These are phyloP conservation scores for Clarireedia monteithiana DNA, from an alignment of 2,329 filamentous ascomycete genomes.

Conservation along the genomic window DNA sequence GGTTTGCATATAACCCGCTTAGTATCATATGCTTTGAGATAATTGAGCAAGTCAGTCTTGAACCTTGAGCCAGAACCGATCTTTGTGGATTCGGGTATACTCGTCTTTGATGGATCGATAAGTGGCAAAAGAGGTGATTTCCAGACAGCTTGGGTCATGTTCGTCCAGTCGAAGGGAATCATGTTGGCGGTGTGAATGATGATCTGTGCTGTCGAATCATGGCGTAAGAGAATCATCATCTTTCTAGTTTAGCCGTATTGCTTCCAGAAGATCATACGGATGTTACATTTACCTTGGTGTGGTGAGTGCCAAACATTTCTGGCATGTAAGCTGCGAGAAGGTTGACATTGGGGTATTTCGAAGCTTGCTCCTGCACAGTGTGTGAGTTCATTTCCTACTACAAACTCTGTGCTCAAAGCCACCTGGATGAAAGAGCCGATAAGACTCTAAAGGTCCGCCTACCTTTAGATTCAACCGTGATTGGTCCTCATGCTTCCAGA, in stretches of 20 bases:
- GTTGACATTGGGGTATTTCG: constrained; percentile 57
- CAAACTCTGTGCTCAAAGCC: not conserved
- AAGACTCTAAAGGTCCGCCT: constrained; percentile 34
- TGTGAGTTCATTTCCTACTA: not conserved
- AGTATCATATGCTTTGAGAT: constrained; percentile 62
- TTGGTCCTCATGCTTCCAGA: constrained; percentile 57
- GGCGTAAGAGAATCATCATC: constrained; percentile 76
- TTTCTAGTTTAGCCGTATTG: constrained; percentile 36
- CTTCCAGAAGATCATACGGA: not conserved
- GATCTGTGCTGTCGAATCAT: constrained; percentile 69
- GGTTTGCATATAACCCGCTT: constrained; percentile 43
- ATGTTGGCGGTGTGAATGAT: constrained; percentile 88
- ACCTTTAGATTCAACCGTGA: constrained; percentile 34
- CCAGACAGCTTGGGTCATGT: constrained; percentile 84
- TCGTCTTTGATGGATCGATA: not conserved
- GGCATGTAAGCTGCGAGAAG: constrained; percentile 72
- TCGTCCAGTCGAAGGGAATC: constrained; percentile 80
- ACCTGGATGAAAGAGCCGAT: not conserved
- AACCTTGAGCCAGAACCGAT: constrained; percentile 61
- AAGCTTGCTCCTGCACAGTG: constrained; percentile 50
- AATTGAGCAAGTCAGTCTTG: constrained; percentile 66
- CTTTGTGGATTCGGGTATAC: constrained; percentile 12
- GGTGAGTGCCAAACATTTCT: constrained; percentile 80
- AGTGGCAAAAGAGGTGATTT: constrained; percentile 59
- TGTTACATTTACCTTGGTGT: constrained; percentile 31